Evolutionary conservation across 2,329 filamentous ascomycete species (phyloP), one percentile per base, ranked within the genome.

Genomic region (Pezicula neosporulosa): DNA sequence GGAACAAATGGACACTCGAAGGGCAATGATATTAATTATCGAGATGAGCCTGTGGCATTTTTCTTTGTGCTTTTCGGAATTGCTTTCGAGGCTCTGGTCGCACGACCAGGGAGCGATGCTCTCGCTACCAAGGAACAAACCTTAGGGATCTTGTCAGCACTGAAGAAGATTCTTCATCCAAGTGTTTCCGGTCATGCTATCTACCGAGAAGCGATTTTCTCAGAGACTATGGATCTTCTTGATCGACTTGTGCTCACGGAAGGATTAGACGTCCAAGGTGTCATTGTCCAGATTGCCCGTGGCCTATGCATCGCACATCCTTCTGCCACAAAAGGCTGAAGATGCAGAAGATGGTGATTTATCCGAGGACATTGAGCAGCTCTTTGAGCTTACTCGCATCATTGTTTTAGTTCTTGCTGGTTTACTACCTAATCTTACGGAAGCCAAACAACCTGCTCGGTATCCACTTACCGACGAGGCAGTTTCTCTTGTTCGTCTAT

Each of bases 41-140:
- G 94, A 44, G 93, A 97, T 64, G 94, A 99, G 67, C 94, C 94
- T 0, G 90, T 97, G 1, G 94, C 94, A 0, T 99, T 99, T 77
- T 99, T 99, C 75, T 99, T 99, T 63, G 93, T 99, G 13, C 80
- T 99, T 0, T 99, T 97, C 62, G 94, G 94, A 10, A 86, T 99
- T 51, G 91, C 93, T 0, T 97, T 99, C 60, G 95, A 99, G 70
- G 93, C 95, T 16, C 80, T 99, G 19, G 93, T 93, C 7, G 90
- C 90, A 6, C 85, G 91, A 44, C 86, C 88, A 5, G 77, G 81
- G 45, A 75, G 73, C 33, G 85, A 88, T 59, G 77, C 85, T 10
- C 77, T 91, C 28, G 85, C 85, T 4, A 84, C 83, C 0, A 85
- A 86, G 57, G 86, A 87, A 57, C 90, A 96, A 66, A 90, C 88